These are phyloP conservation scores for Mortierella polycephala DNA, from an alignment of 371 early-diverging fungal species.

Conservation along the genomic window DNA sequence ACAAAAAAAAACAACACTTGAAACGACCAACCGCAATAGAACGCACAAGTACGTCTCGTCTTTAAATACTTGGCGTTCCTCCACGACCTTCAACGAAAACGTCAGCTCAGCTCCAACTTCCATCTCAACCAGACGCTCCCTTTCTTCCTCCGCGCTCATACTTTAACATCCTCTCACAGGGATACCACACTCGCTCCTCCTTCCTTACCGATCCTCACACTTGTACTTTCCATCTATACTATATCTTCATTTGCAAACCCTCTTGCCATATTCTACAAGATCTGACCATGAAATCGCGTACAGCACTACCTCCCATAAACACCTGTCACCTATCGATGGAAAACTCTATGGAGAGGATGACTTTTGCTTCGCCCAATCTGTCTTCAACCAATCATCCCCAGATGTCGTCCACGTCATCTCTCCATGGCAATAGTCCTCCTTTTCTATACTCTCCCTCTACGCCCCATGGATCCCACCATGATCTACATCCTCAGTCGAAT, in stretches of 20 bases:
- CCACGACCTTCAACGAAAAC: not conserved
- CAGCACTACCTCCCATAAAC: conserved; percentile 26
- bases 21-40: conserved; percentile 29
- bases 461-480: conserved; percentile 1
- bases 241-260: too few species aligned
- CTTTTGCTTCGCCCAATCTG: conserved; percentile 25
- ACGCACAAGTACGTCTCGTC: not conserved
- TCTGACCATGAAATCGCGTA: conserved; percentile 16
- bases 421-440: conserved; percentile 1
- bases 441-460: conserved; percentile 1
- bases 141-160: not conserved
- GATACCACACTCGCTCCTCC: not conserved
- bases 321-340: conserved; percentile 27
- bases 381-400: not conserved
- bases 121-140: not conserved
- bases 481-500: not conserved
- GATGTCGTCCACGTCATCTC: too few species aligned
- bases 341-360: conserved; percentile 41
- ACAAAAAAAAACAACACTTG: not conserved
- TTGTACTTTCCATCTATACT: not conserved
- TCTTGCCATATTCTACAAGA: too few species aligned
- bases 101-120: not conserved
- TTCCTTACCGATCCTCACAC: not conserved
- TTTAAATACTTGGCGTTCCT: conserved; percentile 14
- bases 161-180: not conserved